Conservation (phyloP, 2,329 filamentous ascomycete species). For the Incumbomyces lentus region DNA sequence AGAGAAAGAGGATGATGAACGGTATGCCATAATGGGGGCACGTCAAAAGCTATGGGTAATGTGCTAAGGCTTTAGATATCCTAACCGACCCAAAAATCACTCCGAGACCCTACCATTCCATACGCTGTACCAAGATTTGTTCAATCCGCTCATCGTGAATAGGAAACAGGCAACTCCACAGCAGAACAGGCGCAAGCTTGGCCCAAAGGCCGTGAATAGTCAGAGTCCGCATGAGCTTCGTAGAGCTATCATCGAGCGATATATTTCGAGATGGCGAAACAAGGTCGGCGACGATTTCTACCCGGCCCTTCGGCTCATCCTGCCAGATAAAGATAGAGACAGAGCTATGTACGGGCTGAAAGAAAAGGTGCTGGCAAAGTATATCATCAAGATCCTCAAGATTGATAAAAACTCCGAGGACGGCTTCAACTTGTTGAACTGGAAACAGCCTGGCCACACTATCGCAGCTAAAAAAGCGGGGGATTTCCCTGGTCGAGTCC, state of each 20-base stretch:
- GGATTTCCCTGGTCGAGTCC: conserved; percentile 85
- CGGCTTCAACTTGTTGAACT: conserved; percentile 73
- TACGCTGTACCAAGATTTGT: conserved; percentile 64
- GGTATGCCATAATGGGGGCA: conserved; percentile 21
- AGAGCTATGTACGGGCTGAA: conserved; percentile 89
- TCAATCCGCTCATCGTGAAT: conserved; percentile 70
- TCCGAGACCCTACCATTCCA: conserved; percentile 73
- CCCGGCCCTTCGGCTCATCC: conserved; percentile 79
- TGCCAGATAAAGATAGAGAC: conserved; percentile 87
- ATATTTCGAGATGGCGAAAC: conserved; percentile 75
- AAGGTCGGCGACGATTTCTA: conserved; percentile 90
- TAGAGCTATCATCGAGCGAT: conserved; percentile 70
- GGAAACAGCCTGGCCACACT: conserved; percentile 74
- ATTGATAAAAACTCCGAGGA: conserved; percentile 87
- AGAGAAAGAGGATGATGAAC: conserved; percentile 27
- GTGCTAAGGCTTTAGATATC: conserved; percentile 48
- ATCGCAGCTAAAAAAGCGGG: conserved; percentile 59
- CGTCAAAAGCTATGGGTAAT: conserved; percentile 5
- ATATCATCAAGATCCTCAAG: conserved; percentile 85
- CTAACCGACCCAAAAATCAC: conserved; percentile 71
- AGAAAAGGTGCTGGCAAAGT: conserved; percentile 78
- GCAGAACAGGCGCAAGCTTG: conserved; percentile 46
- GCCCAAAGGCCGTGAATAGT: conserved; percentile 40
- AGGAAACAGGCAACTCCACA: conserved; percentile 58
- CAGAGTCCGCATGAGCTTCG: conserved; percentile 67